These are phyloP conservation scores for Cytidiella melzeri DNA, from an alignment of 768 basidiomycete species.

Conservation along the genomic window DNA sequence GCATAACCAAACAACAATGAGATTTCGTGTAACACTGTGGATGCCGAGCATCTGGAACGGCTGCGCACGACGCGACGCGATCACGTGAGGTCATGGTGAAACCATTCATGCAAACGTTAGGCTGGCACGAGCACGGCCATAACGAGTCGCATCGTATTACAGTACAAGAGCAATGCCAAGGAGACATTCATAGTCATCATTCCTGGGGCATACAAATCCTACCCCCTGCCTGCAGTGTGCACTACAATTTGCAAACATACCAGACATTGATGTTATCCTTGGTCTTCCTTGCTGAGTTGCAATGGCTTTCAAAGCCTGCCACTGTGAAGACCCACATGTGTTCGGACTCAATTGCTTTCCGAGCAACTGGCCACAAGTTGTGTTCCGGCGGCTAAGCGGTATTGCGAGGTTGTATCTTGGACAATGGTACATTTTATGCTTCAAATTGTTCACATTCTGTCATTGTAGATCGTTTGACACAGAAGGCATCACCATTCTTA, in stretches of 20 bases:
- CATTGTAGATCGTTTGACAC: slow-evolving; percentile 36
- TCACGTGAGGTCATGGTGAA: no score
- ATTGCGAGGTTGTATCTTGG: slow-evolving; percentile 44
- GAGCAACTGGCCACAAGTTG: slow-evolving; percentile 48
- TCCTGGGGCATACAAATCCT: slow-evolving; percentile 15
- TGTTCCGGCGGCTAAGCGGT: slow-evolving; percentile 46
- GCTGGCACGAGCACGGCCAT: no score
- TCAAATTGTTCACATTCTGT: slow-evolving; percentile 21
- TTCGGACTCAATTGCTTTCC: slow-evolving; percentile 42
- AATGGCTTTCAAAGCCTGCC: slow-evolving; percentile 21
- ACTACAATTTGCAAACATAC: slow-evolving; percentile 14
- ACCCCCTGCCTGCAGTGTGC: slow-evolving; percentile 24
- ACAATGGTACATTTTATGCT: slow-evolving; percentile 30
- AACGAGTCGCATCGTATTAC: no score
- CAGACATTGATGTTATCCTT: not conserved
- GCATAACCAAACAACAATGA: no score
- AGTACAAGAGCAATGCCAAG: slow-evolving; percentile 15
- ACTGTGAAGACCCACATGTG: slow-evolving; percentile 32
- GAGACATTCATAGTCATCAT: slow-evolving; percentile 18
- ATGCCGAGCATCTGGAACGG: no score
- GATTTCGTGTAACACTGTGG: no score
- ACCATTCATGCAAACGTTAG: no score
- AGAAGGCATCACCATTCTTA: slow-evolving; percentile 45
- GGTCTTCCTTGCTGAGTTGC: not conserved
- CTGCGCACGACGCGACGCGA: no score